A percentile compares a stretch with the other conserved stretches of the same genome.
Conservation (phyloP, 768 basidiomycete genomes). For the Ephemerocybe angulata region DNA sequence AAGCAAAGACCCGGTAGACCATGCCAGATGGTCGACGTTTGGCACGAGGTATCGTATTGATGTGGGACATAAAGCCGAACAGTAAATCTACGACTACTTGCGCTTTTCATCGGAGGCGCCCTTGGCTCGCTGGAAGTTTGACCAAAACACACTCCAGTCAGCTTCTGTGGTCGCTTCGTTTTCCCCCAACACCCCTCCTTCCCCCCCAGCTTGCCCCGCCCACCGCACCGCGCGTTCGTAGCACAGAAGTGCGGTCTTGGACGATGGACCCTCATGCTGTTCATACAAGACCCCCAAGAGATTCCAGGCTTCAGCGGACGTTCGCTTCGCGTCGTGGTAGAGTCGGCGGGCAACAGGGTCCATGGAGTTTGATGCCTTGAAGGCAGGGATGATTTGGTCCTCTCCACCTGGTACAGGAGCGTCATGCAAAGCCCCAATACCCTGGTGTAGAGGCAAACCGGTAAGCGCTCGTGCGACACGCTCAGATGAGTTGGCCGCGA, state of each 20-base stretch:
- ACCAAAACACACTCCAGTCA: constrained; percentile 60
- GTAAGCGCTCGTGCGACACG: constrained; percentile 55
- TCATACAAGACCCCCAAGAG: constrained; percentile 68
- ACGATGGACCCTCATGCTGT: constrained; percentile 29
- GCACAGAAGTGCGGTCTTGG: constrained; percentile 49
- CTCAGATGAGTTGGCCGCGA: constrained; percentile 67
- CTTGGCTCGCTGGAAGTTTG: constrained; percentile 56
- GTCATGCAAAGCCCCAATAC: not conserved
- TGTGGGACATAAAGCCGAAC: not conserved
- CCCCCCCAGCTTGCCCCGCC: constrained; percentile 47
- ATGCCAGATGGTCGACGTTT: not conserved
- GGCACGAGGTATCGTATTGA: too few relatives aligned
- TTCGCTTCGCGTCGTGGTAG: constrained; percentile 65
- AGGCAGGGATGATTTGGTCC: constrained; percentile 38
- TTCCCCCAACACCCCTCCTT: constrained; percentile 34
- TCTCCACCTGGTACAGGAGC: constrained; percentile 25
- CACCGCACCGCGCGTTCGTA: constrained; percentile 69
- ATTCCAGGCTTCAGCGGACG: constrained; percentile 74
- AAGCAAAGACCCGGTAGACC: not conserved
- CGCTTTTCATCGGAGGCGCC: constrained; percentile 14
- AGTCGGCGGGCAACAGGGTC: constrained; percentile 51
- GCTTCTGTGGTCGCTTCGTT: constrained; percentile 52
- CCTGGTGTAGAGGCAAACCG: constrained; percentile 31
- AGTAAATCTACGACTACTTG: not conserved
- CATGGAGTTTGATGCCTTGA: constrained; percentile 47